Evolutionary conservation across 495 filamentous ascomycete species (phyloP).

Genomic region (Penicilliopsis zonata): DNA sequence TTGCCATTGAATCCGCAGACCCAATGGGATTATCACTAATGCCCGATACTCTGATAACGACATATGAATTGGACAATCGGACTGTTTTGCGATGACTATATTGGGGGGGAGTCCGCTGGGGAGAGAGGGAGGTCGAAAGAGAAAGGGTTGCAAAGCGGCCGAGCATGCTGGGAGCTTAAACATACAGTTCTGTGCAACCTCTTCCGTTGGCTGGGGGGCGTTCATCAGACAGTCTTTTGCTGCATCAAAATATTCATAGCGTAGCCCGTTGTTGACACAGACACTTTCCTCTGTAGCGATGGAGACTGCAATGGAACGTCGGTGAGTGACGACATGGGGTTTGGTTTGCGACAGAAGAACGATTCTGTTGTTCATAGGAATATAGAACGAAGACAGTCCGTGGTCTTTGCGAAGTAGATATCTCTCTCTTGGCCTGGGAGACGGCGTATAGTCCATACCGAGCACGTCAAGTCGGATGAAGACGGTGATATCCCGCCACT

Average conservation of each 20-base stretch:
- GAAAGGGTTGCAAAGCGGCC: constrained; percentile 19
- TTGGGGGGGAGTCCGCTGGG: constrained; percentile 14
- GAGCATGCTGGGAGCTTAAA: constrained; percentile 18
- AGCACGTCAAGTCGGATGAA: constrained; percentile 31
- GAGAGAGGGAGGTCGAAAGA: constrained; percentile 14
- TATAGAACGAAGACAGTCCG: constrained; percentile 6
- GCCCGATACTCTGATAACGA: constrained; percentile 39
- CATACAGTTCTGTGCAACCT: constrained; percentile 15
- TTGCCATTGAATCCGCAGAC: constrained; percentile 38
- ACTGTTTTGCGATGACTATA: constrained; percentile 35
- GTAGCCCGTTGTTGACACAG: constrained; percentile 32
- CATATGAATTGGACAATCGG: constrained; percentile 23
- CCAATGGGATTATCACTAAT: constrained; percentile 34
- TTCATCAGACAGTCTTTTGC: constrained; percentile 17
- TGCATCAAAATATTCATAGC: constrained; percentile 16
- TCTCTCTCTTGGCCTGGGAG: constrained; percentile 6
- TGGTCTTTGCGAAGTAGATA: constrained; percentile 6
- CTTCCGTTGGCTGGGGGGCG: constrained; percentile 9
- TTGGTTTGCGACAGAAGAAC: constrained; percentile 17
- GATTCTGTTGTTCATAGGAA: constrained; percentile 1
- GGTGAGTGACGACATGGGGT: constrained; percentile 15
- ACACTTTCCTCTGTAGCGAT: constrained; percentile 15
- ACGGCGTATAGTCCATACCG: constrained; percentile 2
- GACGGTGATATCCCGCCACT: constrained; percentile 43
- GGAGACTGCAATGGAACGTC: constrained; percentile 6